Conservation (phyloP, 805 yeast genomes). For the Wickerhamiella parazyma region DNA sequence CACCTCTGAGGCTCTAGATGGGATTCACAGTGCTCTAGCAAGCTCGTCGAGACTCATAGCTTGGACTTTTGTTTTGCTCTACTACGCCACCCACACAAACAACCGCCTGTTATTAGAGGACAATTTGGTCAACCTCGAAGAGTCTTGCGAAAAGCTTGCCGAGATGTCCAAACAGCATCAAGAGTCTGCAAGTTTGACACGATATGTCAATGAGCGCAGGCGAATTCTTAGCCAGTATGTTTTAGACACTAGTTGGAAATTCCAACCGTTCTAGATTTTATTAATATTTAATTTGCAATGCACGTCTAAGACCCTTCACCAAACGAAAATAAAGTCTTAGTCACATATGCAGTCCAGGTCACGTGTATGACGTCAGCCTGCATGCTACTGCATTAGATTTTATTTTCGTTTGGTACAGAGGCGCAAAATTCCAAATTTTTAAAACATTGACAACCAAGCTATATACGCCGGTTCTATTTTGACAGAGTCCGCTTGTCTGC, state of each 20-base stretch:
- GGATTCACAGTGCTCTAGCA: constrained; percentile 38
- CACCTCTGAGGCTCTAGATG: constrained; percentile 61
- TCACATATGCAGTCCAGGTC: no score
- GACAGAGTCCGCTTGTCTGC: no score
- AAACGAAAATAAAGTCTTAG: no score
- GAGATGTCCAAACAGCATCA: not conserved
- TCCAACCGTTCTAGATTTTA: not conserved
- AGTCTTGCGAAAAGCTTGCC: constrained; percentile 46
- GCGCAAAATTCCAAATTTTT: no score
- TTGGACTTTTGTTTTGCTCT: constrained; percentile 84
- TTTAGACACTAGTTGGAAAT: not conserved
- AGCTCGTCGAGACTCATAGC: constrained; percentile 64
- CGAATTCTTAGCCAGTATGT: not conserved
- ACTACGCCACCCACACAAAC: constrained; percentile 39
- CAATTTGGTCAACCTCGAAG: constrained; percentile 49
- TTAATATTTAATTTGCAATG: no score
- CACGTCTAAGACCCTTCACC: no score
- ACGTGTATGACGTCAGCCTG: no score
- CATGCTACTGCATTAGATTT: no score
- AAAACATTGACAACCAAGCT: no score
- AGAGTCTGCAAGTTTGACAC: not conserved
- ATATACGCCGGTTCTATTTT: no score
- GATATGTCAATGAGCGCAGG: constrained; percentile 1
- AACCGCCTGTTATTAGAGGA: constrained; percentile 53
- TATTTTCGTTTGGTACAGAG: no score